Evolutionary conservation across 768 basidiomycete species (phyloP).

Genomic region (Saitozyma sp.): DNA sequence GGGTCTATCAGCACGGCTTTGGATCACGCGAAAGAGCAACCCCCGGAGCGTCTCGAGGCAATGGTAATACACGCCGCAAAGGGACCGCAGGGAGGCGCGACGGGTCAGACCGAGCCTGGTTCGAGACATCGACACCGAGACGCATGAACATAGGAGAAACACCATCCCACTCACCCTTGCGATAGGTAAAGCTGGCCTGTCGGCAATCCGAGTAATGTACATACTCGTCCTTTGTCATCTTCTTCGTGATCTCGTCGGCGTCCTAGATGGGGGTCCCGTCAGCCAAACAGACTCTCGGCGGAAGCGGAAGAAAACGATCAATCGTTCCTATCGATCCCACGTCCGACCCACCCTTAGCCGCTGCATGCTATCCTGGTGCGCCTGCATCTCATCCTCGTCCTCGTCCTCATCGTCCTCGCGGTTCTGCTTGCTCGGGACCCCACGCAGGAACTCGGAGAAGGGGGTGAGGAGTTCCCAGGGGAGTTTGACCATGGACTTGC

Average conservation of each 20-base stretch:
- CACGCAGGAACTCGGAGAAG: slow-evolving; percentile 76
- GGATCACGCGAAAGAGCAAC: too few relatives aligned
- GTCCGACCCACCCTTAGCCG: slow-evolving; percentile 65
- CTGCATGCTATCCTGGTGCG: slow-evolving; percentile 88
- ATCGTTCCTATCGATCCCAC: not conserved
- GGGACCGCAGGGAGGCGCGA: too few relatives aligned
- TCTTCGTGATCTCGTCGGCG: slow-evolving; percentile 88
- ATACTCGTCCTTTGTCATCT: slow-evolving; percentile 97
- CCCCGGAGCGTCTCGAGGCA: too few relatives aligned
- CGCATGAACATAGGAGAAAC: not conserved
- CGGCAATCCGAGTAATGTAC: slow-evolving; percentile 95
- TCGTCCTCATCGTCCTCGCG: slow-evolving; percentile 66
- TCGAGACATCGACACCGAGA: too few relatives aligned
- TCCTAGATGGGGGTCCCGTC: too few relatives aligned
- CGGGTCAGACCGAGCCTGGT: too few relatives aligned
- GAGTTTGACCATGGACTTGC: slow-evolving; percentile 90
- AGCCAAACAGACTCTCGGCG: not conserved
- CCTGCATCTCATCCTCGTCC: slow-evolving; percentile 93
- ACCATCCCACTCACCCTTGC: slow-evolving; percentile 67
- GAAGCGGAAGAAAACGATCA: too few relatives aligned
- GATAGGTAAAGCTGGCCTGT: slow-evolving; percentile 94
- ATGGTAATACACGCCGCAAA: too few relatives aligned
- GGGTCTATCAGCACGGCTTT: not conserved
- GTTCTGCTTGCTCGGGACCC: slow-evolving; percentile 25
- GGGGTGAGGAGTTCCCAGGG: slow-evolving; percentile 94